These are phyloP conservation scores for Marasmius oreades DNA, from an alignment of 1,284 basidiomycete species.

Conservation along the genomic window DNA sequence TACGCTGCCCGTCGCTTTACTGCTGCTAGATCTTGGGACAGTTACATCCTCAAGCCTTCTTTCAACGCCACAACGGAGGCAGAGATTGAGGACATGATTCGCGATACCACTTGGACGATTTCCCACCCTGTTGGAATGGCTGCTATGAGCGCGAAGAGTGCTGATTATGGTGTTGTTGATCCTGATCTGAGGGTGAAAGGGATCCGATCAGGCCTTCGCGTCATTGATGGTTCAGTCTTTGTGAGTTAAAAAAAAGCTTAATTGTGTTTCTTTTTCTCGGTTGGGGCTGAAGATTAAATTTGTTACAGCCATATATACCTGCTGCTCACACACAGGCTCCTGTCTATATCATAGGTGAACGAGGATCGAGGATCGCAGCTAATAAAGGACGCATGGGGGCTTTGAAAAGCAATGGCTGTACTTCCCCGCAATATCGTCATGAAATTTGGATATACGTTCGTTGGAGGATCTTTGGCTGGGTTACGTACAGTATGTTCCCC, in stretches of 20 bases:
- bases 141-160: slow-evolving; percentile 20
- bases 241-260: slow-evolving; percentile 12
- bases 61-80: slow-evolving; percentile 18
- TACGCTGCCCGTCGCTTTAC: slow-evolving; percentile 28
- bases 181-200: slow-evolving; percentile 38
- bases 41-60: slow-evolving; percentile 25
- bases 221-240: slow-evolving; percentile 34
- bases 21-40: slow-evolving; percentile 29
- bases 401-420: too few species aligned
- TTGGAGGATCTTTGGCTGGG: too few species aligned
- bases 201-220: slow-evolving; percentile 24
- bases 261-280: slow-evolving; percentile 4
- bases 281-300: neutral
- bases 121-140: slow-evolving; percentile 26
- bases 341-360: slow-evolving; percentile 16
- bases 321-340: slow-evolving; percentile 17
- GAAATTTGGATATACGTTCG: too few species aligned
- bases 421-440: too few species aligned
- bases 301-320: slow-evolving; percentile 15
- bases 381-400: slow-evolving; percentile 12
- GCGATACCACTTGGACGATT: slow-evolving; percentile 13
- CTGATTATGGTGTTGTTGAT: slow-evolving; percentile 41
- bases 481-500: too few species aligned
- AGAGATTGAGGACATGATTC: slow-evolving; percentile 21
- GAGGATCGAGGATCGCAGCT: slow-evolving; percentile 18